Evolutionary conservation across 2,329 filamentous ascomycete genomes (phyloP).

Genomic region (Cordyceps pruinosa): DNA sequence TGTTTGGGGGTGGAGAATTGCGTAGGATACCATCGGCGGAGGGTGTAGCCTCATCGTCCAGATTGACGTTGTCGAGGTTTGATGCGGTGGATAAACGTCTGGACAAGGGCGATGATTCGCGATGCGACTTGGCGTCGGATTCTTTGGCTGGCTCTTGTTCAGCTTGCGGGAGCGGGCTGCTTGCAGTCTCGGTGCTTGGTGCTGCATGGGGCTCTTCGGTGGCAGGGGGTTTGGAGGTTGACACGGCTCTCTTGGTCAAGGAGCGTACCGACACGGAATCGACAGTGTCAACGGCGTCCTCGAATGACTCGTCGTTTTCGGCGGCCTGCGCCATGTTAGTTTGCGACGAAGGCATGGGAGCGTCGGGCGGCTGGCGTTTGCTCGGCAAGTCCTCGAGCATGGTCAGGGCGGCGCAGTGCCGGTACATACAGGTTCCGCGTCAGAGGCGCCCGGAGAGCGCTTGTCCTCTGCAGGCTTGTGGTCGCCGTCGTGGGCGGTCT

Average conservation of each 20-base stretch:
- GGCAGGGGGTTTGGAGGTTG: constrained; percentile 14
- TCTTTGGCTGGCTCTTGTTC: background rate
- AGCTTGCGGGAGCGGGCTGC: background rate
- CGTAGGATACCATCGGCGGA: constrained; percentile 26
- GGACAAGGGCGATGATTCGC: constrained; percentile 33
- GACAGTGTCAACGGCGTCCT: constrained; percentile 65
- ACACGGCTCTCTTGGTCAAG: constrained; percentile 43
- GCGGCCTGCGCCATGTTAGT: constrained; percentile 19
- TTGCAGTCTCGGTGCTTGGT: background rate
- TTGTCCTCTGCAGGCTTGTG: constrained; percentile 2
- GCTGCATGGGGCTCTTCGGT: constrained; percentile 12
- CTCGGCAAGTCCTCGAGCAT: background rate
- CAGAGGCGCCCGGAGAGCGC: background rate
- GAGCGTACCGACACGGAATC: constrained; percentile 57
- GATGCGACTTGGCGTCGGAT: constrained; percentile 17
- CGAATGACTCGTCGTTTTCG: constrained; percentile 48
- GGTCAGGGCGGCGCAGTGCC: background rate
- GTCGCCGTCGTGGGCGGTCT: constrained; percentile 12
- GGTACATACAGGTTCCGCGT: constrained; percentile 3
- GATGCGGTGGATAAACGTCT: constrained; percentile 41
- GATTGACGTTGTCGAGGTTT: constrained; percentile 55
- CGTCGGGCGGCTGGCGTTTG: background rate
- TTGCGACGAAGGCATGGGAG: constrained; percentile 12
- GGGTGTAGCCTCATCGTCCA: constrained; percentile 50
- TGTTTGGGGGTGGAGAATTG: background rate